Conservation (phyloP, 2,329 filamentous ascomycete genomes). For the Chaetomiaceae sp. region DNA sequence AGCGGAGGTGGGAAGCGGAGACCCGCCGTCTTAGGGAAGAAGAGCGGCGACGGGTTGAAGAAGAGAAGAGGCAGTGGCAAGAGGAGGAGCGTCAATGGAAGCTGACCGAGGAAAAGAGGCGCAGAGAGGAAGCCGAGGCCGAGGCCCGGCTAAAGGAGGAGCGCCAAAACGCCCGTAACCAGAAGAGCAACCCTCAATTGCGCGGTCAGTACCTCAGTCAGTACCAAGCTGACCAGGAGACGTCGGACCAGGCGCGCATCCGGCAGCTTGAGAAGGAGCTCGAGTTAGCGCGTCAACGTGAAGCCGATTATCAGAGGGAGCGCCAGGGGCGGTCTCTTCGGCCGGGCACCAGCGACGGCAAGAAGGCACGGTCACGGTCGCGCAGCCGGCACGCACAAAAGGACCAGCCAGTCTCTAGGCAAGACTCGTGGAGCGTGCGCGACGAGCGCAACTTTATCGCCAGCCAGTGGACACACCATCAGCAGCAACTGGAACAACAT, state of each 20-base stretch:
- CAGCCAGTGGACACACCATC: conserved; percentile 47
- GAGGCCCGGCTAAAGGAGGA: conserved; percentile 65
- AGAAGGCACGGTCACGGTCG: conserved; percentile 38
- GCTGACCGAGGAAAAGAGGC: conserved; percentile 61
- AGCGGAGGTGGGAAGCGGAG: conserved; percentile 72
- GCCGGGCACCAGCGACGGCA: conserved; percentile 29
- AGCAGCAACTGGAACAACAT: conserved; percentile 28
- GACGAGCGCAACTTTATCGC: conserved; percentile 62
- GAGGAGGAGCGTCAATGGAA: conserved; percentile 76
- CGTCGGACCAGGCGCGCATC: conserved; percentile 52
- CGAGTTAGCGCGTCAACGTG: conserved; percentile 57
- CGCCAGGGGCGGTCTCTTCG: conserved; percentile 46
- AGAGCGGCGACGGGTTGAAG: conserved; percentile 58
- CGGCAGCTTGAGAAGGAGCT: conserved; percentile 73
- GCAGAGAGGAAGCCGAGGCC: conserved; percentile 68
- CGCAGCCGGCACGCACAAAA: conserved; percentile 39
- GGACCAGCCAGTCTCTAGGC: conserved; percentile 46
- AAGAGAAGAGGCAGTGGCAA: conserved; percentile 69
- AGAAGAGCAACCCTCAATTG: conserved; percentile 63
- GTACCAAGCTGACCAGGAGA: conserved; percentile 68
- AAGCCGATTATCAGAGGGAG: conserved; percentile 58
- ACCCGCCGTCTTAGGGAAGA: conserved; percentile 64
- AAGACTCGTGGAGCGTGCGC: conserved; percentile 57
- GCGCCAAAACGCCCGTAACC: conserved; percentile 55
- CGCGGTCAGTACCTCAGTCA: conserved; percentile 83